Evolutionary conservation across 441 rosid genomes (phyloP).

Genomic region (Hypseocharis bilobata): DNA sequence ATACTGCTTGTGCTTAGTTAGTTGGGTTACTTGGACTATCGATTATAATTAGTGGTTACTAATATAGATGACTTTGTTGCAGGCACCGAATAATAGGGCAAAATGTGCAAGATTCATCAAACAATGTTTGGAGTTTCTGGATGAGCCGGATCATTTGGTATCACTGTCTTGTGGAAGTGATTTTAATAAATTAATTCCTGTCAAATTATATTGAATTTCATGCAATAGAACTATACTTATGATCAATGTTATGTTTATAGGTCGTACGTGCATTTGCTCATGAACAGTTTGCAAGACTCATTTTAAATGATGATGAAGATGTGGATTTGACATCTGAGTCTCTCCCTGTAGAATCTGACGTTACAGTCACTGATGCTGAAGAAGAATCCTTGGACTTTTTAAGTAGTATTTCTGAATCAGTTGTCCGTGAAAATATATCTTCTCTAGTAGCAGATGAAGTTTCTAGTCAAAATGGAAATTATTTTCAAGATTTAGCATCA

Average conservation of each 20-base stretch:
- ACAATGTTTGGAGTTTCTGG: conserved; percentile 73
- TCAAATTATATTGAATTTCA: background rate
- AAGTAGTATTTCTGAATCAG: conserved; percentile 32
- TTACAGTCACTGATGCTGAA: conserved; percentile 40
- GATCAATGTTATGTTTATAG: conserved; percentile 30
- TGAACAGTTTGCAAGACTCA: conserved; percentile 88
- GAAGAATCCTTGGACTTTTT: conserved; percentile 43
- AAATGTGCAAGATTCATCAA: conserved; percentile 72
- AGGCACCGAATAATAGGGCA: conserved; percentile 63
- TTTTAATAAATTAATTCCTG: conserved; percentile 5
- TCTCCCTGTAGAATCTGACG: conserved; percentile 46
- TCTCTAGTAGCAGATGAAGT: conserved; percentile 30
- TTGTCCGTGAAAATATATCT: conserved; percentile 28
- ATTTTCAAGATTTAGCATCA: conserved; percentile 21
- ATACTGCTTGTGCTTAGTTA: conserved; percentile 12
- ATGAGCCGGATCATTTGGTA: conserved; percentile 83
- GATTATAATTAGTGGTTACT: conserved; percentile 20
- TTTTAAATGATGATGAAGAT: conserved; percentile 58
- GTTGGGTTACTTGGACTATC: conserved; percentile 7
- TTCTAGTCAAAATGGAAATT: conserved; percentile 22
- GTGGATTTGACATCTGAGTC: conserved; percentile 52
- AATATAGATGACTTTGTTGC: conserved; percentile 22
- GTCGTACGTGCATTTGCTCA: conserved; percentile 90
- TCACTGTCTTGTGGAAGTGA: conserved; percentile 13
- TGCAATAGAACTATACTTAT: conserved; percentile 14